A percentile compares a stretch with the other conserved stretches of the same genome.
Evolutionary conservation across 768 basidiomycete species (phyloP).

Genomic region (Tricholoma bakamatsutake): DNA sequence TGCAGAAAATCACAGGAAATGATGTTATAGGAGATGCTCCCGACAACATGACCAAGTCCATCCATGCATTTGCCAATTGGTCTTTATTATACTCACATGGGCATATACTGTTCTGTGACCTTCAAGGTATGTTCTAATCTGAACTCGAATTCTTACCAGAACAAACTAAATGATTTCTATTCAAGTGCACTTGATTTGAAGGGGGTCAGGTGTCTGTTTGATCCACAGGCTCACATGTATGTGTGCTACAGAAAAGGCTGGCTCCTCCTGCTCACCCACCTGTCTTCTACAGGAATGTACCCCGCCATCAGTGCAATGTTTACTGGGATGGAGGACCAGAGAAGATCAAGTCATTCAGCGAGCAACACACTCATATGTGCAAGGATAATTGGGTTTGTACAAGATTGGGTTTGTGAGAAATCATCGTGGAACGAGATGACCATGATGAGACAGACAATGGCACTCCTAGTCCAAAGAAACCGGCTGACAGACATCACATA

Average conservation of each 20-base stretch:
- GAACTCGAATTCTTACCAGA: not conserved
- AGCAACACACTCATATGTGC: not conserved
- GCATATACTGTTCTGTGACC: conserved; percentile 19
- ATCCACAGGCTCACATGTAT: conserved; percentile 19
- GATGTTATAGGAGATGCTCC: conserved; percentile 13
- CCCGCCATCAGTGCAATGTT: not conserved
- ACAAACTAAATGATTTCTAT: not conserved
- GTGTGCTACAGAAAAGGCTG: not conserved
- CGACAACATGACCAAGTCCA: conserved; percentile 15
- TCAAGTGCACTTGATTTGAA: conserved; percentile 10
- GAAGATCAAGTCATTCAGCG: not conserved
- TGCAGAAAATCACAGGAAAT: conserved; percentile 24
- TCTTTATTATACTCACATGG: conserved; percentile 14
- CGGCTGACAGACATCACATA: not conserved
- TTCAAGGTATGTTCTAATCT: conserved; percentile 18
- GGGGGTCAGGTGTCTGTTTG: conserved; percentile 16
- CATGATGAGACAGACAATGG: not conserved
- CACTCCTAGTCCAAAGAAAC: not conserved
- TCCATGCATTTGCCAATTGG: conserved; percentile 24
- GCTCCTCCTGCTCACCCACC: not conserved
- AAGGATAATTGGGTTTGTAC: not conserved
- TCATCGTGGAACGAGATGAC: not conserved
- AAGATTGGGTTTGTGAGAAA: not conserved
- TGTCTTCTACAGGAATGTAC: not conserved
- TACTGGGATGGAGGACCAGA: too few relatives aligned